phyloP scores from a whole-genome alignment of 2,329 filamentous ascomycete species.

The Plectosphaerella plurivora region DNA sequence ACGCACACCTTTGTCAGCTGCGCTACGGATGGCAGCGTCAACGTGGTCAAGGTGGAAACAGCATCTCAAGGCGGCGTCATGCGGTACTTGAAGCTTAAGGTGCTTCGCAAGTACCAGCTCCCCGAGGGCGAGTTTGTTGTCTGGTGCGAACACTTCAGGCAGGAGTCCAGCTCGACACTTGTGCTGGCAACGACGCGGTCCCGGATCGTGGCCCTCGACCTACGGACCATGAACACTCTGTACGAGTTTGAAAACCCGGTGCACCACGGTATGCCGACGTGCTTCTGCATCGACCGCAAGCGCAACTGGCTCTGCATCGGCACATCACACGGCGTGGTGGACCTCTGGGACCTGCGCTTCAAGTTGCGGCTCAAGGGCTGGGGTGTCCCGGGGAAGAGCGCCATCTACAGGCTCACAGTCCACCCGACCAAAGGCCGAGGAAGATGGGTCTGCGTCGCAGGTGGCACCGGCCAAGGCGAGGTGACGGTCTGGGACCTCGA shows the following conservation, averaged over 20 bases:
- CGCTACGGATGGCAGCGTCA: conserved; percentile 82
- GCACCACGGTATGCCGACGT: conserved; percentile 86
- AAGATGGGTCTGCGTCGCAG: conserved; percentile 83
- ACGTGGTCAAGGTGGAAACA: conserved; percentile 77
- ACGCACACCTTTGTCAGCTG: conserved; percentile 92
- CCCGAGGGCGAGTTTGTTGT: conserved; percentile 70
- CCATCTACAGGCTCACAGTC: conserved; percentile 74
- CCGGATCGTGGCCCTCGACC: conserved; percentile 76
- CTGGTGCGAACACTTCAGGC: conserved; percentile 89
- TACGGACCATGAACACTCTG: conserved; percentile 78
- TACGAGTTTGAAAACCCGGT: conserved; percentile 83
- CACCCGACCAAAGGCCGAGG: conserved; percentile 76
- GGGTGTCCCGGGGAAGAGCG: conserved; percentile 75
- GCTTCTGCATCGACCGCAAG: conserved; percentile 81
- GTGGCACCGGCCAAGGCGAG: conserved; percentile 82
- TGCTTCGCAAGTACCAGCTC: conserved; percentile 79
- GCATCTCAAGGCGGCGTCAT: conserved; percentile 42
- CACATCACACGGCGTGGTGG: conserved; percentile 87
- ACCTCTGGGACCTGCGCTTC: conserved; percentile 97
- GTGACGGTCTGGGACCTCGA: conserved; percentile 95
- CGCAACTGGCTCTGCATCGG: conserved; percentile 89
- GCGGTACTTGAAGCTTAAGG: conserved; percentile 72
- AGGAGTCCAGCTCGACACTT: conserved; percentile 76
- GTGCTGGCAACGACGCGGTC: conserved; percentile 83
- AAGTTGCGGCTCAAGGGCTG: conserved; percentile 81